A percentile compares a stretch with the other conserved stretches of the same genome.
Evolutionary conservation across 192 early-diverging fungal genomes (phyloP).

Genomic region (Coemansia guatemalensis): DNA sequence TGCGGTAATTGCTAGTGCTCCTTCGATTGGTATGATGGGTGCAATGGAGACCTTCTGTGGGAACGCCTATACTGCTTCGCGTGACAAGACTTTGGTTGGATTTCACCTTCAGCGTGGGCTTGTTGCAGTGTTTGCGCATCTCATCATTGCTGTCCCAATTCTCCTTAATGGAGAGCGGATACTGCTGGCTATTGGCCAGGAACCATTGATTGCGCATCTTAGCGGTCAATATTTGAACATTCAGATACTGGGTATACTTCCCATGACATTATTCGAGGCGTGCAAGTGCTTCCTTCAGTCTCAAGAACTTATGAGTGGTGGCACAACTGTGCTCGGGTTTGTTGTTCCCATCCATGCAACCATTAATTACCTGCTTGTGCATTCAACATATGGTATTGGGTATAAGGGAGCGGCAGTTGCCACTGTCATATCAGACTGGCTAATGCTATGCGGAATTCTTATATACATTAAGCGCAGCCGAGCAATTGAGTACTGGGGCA

Average conservation of each 20-base stretch:
- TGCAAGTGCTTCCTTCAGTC: slow-evolving; percentile 78
- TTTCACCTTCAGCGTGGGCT: no score
- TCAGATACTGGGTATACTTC: slow-evolving; percentile 68
- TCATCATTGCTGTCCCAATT: slow-evolving; percentile 66
- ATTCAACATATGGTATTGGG: slow-evolving; percentile 63
- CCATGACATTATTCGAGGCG: slow-evolving; percentile 76
- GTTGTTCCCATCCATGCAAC: slow-evolving; percentile 69
- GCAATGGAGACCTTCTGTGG: no score
- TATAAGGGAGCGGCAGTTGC: slow-evolving; percentile 80
- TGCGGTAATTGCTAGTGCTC: slow-evolving; percentile 24
- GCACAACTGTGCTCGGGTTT: slow-evolving; percentile 65
- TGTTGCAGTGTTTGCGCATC: slow-evolving; percentile 60
- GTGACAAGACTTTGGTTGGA: no score
- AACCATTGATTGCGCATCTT: slow-evolving; percentile 61
- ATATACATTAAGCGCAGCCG: slow-evolving; percentile 61
- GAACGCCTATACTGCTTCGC: no score
- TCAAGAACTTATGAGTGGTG: slow-evolving; percentile 84
- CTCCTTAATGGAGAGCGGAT: slow-evolving; percentile 66
- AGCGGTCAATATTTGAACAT: slow-evolving; percentile 62
- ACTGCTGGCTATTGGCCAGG: slow-evolving; percentile 68
- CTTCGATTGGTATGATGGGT: slow-evolving; percentile 66
- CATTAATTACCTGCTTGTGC: slow-evolving; percentile 77
- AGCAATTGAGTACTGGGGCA: slow-evolving; percentile 80
- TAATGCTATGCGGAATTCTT: slow-evolving; percentile 62
- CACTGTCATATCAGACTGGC: slow-evolving; percentile 64